Percentiles rank a stretch among this genome's conserved stretches.
These are phyloP conservation scores for Naegleria lovaniensis DNA, from an alignment of 208 protist genomes.

Conservation along the genomic window DNA sequence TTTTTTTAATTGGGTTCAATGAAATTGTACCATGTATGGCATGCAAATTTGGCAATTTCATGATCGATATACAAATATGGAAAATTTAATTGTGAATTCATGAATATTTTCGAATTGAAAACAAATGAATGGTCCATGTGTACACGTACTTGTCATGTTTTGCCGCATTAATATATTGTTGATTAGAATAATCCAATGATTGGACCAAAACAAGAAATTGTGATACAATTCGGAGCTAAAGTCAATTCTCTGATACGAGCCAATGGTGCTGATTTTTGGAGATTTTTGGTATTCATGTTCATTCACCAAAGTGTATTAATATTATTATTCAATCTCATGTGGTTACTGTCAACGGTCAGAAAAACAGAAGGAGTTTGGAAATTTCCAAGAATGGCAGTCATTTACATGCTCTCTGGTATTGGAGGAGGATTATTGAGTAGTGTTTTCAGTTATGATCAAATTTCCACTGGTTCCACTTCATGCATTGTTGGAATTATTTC, in stretches of 20 bases:
- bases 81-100: too few relatives aligned
- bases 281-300: background rate
- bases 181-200: background rate
- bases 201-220: background rate
- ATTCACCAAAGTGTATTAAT: background rate
- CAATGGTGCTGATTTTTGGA: background rate
- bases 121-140: too few relatives aligned
- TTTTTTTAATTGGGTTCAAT: too few relatives aligned
- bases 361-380: background rate
- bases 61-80: too few relatives aligned
- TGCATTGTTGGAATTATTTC: slow-evolving; percentile 8
- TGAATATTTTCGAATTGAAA: too few relatives aligned
- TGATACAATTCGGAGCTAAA: background rate
- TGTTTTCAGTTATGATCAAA: background rate
- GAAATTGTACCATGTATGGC: too few relatives aligned
- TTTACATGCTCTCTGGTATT: slow-evolving; percentile 14
- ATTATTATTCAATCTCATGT: background rate
- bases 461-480: background rate
- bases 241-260: background rate
- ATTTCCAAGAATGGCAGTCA: background rate
- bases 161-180: too few relatives aligned
- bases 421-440: slow-evolving; percentile 2
- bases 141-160: too few relatives aligned
- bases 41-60: too few relatives aligned
- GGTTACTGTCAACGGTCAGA: background rate